A percentile compares a stretch with the other conserved stretches of the same genome.
These are phyloP conservation scores for Meyerozyma elateridarum DNA, from an alignment of 1,139 yeast genomes.

Conservation along the genomic window DNA sequence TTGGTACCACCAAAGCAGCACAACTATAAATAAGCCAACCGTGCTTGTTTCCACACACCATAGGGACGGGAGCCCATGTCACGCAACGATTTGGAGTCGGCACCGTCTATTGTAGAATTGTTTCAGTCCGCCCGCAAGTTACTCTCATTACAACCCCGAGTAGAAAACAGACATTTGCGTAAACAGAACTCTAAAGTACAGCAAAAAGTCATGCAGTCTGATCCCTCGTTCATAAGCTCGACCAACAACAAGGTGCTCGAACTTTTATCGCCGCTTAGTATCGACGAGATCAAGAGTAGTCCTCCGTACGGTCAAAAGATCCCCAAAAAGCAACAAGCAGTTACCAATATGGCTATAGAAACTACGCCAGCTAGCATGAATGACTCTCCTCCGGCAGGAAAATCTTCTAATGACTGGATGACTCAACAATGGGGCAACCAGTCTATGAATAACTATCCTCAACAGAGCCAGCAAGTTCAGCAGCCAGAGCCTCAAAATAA, in stretches of 20 bases:
- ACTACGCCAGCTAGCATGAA: constrained; percentile 1
- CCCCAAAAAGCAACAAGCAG: constrained; percentile 10
- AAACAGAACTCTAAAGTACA: constrained; percentile 28
- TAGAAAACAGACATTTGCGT: constrained; percentile 38
- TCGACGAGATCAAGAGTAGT: constrained; percentile 5
- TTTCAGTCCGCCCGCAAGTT: constrained; percentile 41
- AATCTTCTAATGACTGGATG: no score
- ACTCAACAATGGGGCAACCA: constrained; percentile 6
- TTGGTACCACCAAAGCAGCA: constrained; percentile 1
- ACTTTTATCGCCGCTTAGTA: constrained; percentile 12
- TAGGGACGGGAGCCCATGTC: constrained; percentile 8
- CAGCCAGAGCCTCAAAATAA: no score
- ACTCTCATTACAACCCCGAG: constrained; percentile 36
- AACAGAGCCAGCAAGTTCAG: not conserved
- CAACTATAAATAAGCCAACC: not conserved
- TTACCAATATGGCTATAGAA: not conserved
- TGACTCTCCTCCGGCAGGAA: constrained; percentile 3
- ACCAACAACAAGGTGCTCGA: constrained; percentile 9
- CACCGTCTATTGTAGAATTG: constrained; percentile 41
- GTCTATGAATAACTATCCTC: constrained; percentile 1
- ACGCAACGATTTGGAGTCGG: constrained; percentile 16
- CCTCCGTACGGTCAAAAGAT: constrained; percentile 2
- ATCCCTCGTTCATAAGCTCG: constrained; percentile 4
- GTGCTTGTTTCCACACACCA: not conserved
- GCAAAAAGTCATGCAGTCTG: constrained; percentile 6